Conservation (phyloP, 1,139 yeast species). For the Kodamaea derodonti region DNA sequence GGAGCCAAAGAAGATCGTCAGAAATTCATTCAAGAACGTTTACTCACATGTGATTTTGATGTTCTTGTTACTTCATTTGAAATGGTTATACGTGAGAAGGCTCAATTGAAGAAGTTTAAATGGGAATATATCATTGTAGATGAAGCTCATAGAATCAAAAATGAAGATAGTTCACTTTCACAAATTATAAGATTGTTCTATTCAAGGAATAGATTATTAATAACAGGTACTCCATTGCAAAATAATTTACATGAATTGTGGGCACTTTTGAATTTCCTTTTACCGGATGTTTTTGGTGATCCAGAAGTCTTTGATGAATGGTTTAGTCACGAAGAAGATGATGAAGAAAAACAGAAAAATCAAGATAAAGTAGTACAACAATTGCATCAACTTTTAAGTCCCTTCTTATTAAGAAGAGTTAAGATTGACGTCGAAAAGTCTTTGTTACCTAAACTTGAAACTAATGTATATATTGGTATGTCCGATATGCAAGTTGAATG, state of each 20-base stretch:
- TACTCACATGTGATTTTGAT: constrained; percentile 77
- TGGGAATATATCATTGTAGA: constrained; percentile 96
- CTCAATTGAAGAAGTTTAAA: constrained; percentile 71
- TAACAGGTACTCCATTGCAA: constrained; percentile 95
- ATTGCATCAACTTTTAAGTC: constrained; percentile 78
- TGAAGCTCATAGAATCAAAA: constrained; percentile 95
- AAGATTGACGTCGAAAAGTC: constrained; percentile 92
- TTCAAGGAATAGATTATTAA: constrained; percentile 77
- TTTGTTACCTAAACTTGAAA: constrained; percentile 82
- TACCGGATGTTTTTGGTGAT: constrained; percentile 94
- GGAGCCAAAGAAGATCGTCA: constrained; percentile 81
- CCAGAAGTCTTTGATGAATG: constrained; percentile 87
- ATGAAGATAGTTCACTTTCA: constrained; percentile 85
- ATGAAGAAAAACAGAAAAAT: constrained; percentile 42
- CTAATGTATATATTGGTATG: constrained; percentile 90
- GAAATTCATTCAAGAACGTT: constrained; percentile 51
- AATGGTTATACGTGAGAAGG: constrained; percentile 85
- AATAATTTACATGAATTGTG: constrained; percentile 93
- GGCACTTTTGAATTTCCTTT: constrained; percentile 84
- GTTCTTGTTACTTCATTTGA: constrained; percentile 89
- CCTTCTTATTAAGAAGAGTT: constrained; percentile 84
- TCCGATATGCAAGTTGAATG: constrained; percentile 89
- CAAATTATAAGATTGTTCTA: constrained; percentile 85
- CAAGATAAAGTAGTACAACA: constrained; percentile 82
- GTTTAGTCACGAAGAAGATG: constrained; percentile 52